Percentiles rank a stretch among this genome's conserved stretches.
Evolutionary conservation across 2,329 filamentous ascomycete species (phyloP).

Genomic region (Phyllosticta capitalensis): DNA sequence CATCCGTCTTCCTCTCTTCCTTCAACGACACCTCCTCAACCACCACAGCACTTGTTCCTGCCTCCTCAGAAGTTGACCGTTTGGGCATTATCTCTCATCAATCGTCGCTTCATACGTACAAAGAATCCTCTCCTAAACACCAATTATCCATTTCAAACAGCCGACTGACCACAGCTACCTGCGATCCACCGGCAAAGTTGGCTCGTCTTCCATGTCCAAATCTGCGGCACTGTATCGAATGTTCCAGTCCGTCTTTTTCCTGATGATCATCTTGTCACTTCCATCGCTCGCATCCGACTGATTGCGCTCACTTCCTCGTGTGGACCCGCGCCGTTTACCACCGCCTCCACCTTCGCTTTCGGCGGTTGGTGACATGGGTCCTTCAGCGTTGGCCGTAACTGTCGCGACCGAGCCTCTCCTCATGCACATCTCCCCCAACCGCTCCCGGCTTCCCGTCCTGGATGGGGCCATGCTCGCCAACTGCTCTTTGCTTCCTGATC

Average conservation of each 20-base stretch:
- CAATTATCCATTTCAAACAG: not conserved
- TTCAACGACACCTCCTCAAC: not conserved
- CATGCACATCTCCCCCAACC: not conserved
- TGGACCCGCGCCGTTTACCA: not conserved
- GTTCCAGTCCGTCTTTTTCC: not conserved
- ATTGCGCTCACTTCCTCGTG: not conserved
- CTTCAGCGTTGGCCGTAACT: not conserved
- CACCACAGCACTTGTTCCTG: not conserved
- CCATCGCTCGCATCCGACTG: not conserved
- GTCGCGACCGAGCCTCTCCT: not conserved
- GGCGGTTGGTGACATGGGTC: not conserved
- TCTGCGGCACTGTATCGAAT: not conserved
- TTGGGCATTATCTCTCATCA: not conserved
- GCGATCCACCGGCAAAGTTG: not conserved
- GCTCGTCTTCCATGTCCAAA: not conserved
- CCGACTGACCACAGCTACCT: not conserved
- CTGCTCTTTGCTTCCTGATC: not conserved
- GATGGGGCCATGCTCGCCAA: not conserved
- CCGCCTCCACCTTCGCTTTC: not conserved
- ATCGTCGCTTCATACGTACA: not conserved
- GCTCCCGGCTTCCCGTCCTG: not conserved
- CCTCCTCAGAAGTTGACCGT: not conserved
- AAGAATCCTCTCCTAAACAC: not conserved
- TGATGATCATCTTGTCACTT: not conserved
- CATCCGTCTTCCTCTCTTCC: not conserved